phyloP scores from a whole-genome alignment of 768 basidiomycete genomes.

The Tephrocybe sp. region DNA sequence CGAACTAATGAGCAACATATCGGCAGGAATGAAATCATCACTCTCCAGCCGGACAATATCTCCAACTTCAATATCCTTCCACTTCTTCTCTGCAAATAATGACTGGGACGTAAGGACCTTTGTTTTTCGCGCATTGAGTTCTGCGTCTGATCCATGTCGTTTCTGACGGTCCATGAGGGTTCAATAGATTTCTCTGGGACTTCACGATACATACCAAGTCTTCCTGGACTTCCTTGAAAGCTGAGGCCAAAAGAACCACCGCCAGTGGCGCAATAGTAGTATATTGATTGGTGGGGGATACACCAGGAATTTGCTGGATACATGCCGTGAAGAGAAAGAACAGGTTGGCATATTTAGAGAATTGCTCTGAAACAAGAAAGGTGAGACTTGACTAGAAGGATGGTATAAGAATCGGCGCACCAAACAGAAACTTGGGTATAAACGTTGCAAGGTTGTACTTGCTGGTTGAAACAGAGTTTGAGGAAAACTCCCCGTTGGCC shows the following conservation, averaged over 20 bases:
- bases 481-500: slow-evolving; percentile 66
- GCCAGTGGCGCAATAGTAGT: slow-evolving; percentile 93
- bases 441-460: slow-evolving; percentile 92
- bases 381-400: not conserved
- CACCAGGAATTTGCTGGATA: slow-evolving; percentile 97
- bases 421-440: slow-evolving; percentile 88
- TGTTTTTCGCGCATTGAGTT: slow-evolving; percentile 81
- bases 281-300: slow-evolving; percentile 93
- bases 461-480: slow-evolving; percentile 90
- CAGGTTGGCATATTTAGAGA: slow-evolving; percentile 97
- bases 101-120: slow-evolving; percentile 69
- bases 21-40: slow-evolving; percentile 95
- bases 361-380: slow-evolving; percentile 68
- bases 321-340: slow-evolving; percentile 98
- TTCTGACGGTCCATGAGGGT: slow-evolving; percentile 52
- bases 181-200: not conserved
- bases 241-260: slow-evolving; percentile 88
- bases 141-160: slow-evolving; percentile 93
- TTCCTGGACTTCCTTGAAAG: slow-evolving; percentile 94
- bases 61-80: slow-evolving; percentile 89
- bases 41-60: slow-evolving; percentile 90
- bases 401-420: slow-evolving; percentile 43
- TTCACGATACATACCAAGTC: slow-evolving; percentile 66
- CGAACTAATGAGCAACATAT: slow-evolving; percentile 82
- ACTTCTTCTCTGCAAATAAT: slow-evolving; percentile 73